These are phyloP conservation scores for Allium cepa DNA, from an alignment of 106 monocot species.

Conservation along the genomic window DNA sequence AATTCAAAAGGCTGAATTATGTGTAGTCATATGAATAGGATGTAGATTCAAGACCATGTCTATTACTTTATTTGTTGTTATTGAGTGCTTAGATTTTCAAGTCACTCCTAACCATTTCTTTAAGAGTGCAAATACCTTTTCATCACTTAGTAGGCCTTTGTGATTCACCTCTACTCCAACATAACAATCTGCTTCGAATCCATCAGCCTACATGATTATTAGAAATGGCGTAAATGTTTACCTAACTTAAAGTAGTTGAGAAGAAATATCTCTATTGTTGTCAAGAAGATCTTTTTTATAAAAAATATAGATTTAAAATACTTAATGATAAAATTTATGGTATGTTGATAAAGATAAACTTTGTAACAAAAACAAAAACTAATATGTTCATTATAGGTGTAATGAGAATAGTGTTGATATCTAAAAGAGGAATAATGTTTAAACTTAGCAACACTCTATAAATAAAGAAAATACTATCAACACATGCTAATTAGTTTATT, in stretches of 20 bases:
- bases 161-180: conserved; percentile 47
- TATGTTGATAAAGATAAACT: too few relatives aligned
- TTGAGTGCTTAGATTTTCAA: conserved; percentile 3
- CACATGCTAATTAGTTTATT: too few relatives aligned
- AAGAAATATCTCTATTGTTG: not conserved
- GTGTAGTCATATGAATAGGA: not conserved
- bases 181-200: conserved; percentile 42
- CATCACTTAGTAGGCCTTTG: conserved; percentile 40
- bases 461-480: too few relatives aligned
- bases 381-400: too few relatives aligned
- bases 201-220: conserved; percentile 49
- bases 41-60: not conserved
- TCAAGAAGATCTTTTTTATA: too few relatives aligned
- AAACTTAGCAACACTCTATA: too few relatives aligned
- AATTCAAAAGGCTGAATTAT: not conserved
- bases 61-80: conserved; percentile 31
- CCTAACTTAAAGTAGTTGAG: not conserved
- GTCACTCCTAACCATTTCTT: conserved; percentile 54
- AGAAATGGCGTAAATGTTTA: not conserved
- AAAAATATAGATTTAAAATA: too few relatives aligned
- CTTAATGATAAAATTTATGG: too few relatives aligned
- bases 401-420: too few relatives aligned
- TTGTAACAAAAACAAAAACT: too few relatives aligned
- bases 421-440: too few relatives aligned
- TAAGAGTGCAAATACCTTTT: conserved; percentile 52